A percentile compares a stretch with the other conserved stretches of the same genome.
phyloP scores from a whole-genome alignment of 2,329 filamentous ascomycete species.

The Verticillium dahliae region DNA sequence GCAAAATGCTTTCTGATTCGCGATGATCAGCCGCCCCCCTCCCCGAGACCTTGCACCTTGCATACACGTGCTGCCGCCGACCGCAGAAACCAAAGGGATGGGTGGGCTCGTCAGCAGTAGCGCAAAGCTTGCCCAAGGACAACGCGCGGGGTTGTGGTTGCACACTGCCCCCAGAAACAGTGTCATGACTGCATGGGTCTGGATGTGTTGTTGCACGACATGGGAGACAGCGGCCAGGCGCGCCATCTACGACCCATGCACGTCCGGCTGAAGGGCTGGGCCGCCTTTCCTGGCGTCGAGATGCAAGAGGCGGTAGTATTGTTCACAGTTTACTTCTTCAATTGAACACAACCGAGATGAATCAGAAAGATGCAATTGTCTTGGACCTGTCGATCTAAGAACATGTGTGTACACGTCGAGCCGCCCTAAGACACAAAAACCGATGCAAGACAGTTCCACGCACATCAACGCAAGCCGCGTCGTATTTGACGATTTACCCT shows the following conservation, averaged over 20 bases:
- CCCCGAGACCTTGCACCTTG: not conserved
- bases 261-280: no score
- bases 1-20: not conserved
- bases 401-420: not conserved
- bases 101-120: not conserved
- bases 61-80: not conserved
- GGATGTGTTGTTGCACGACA: not conserved
- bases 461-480: not conserved
- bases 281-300: no score
- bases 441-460: not conserved
- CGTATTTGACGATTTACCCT: not conserved
- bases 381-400: not conserved
- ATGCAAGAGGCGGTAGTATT: no score
- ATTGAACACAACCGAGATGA: not conserved
- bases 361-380: not conserved
- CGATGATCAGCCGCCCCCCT: not conserved
- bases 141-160: not conserved
- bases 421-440: not conserved
- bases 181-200: not conserved
- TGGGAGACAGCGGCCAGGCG: not conserved
- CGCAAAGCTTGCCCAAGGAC: not conserved
- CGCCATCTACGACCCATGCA: not conserved
- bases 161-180: not conserved
- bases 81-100: not conserved
- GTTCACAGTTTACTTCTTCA: no score